Percentiles rank a stretch among this genome's conserved stretches.
phyloP scores from a whole-genome alignment of 257 asterid species.

The Nicotiana knightiana region DNA sequence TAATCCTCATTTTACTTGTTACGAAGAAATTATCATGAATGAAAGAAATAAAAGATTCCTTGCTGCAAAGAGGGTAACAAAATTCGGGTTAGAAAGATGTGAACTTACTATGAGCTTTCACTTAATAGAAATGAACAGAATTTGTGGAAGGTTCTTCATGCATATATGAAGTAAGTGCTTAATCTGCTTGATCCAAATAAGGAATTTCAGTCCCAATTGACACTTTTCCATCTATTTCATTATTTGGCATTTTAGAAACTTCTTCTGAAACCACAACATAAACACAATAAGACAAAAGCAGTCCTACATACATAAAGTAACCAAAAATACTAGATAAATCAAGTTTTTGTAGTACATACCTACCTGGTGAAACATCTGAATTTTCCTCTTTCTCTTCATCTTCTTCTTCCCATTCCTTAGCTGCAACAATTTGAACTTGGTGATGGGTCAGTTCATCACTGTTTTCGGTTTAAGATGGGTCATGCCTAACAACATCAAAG shows the following conservation, averaged over 20 bases:
- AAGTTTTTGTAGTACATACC: constrained; percentile 17
- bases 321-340: neutral
- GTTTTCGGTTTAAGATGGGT: too few relatives aligned
- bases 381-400: constrained; percentile 20
- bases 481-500: too few relatives aligned
- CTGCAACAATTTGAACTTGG: constrained; percentile 21
- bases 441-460: neutral
- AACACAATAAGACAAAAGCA: neutral
- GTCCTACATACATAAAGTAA: neutral
- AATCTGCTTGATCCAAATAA: constrained; percentile 62
- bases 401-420: neutral
- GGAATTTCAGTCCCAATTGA: constrained; percentile 98
- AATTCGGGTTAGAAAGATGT: neutral
- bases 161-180: constrained; percentile 20
- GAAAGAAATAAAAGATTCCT: too few relatives aligned
- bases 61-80: neutral
- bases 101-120: constrained; percentile 40
- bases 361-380: constrained; percentile 20
- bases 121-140: neutral
- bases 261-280: constrained; percentile 42
- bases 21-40: neutral
- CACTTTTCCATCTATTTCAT: constrained; percentile 83
- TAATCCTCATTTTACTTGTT: neutral
- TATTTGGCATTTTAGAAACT: constrained; percentile 28
- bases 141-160: constrained; percentile 34